Percentiles rank a stretch among this genome's conserved stretches.
These are phyloP conservation scores for Lactifluus volemus DNA, from an alignment of 768 basidiomycete species.

Conservation along the genomic window DNA sequence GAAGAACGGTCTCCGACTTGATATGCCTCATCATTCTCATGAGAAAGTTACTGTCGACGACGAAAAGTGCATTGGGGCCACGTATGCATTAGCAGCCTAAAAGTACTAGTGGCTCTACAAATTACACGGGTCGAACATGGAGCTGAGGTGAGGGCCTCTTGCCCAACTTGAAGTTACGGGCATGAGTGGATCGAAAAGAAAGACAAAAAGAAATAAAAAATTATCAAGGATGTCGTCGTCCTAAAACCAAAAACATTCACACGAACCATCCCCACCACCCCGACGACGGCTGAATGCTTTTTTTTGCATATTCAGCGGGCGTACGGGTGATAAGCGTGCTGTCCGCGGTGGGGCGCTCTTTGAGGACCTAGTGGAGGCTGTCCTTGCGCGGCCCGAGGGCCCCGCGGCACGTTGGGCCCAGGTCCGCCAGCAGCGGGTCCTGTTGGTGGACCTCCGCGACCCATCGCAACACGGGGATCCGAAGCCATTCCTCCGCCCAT, in stretches of 20 bases:
- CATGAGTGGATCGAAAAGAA: neutral
- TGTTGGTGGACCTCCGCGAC: slow-evolving; percentile 11
- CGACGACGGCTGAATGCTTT: slow-evolving; percentile 3
- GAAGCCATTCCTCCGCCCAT: slow-evolving; percentile 21
- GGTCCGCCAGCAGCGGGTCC: slow-evolving; percentile 15
- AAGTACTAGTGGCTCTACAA: slow-evolving; percentile 9
- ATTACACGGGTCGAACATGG: neutral
- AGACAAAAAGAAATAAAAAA: neutral
- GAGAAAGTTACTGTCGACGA: neutral
- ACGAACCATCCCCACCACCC: neutral
- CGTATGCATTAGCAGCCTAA: slow-evolving; percentile 10
- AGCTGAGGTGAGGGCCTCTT: neutral
- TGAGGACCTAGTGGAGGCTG: slow-evolving; percentile 22
- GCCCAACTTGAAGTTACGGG: neutral
- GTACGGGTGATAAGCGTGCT: slow-evolving; percentile 29
- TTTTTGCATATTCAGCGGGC: slow-evolving; percentile 22
- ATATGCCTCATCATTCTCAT: too few species aligned
- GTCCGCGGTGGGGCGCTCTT: slow-evolving; percentile 24
- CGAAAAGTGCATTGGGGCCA: neutral
- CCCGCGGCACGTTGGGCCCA: slow-evolving; percentile 22
- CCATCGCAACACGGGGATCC: slow-evolving; percentile 20
- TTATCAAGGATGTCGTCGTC: neutral
- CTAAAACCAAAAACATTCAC: neutral
- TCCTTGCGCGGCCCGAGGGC: slow-evolving; percentile 23
- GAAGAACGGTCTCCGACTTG: too few species aligned